These are phyloP conservation scores for Talaromyces stipitatus DNA, from an alignment of 495 filamentous ascomycete genomes.

Conservation along the genomic window DNA sequence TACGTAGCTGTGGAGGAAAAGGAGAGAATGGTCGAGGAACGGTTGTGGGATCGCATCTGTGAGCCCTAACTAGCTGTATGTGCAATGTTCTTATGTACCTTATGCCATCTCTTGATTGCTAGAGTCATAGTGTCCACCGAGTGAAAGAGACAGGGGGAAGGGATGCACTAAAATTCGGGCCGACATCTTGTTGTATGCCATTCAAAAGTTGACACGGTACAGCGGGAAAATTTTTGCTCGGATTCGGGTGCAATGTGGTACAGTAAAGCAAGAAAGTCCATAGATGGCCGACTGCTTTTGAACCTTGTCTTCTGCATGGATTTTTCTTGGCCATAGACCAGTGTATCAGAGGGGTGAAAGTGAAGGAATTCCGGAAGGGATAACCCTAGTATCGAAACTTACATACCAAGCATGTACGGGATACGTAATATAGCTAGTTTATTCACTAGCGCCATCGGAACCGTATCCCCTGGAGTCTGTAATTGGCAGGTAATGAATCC, in stretches of 20 bases:
- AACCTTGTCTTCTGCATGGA: background rate
- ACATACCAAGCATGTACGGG: background rate
- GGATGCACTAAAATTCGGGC: background rate
- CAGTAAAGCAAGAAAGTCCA: background rate
- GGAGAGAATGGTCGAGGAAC: background rate
- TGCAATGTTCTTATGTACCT: background rate
- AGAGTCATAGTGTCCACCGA: background rate
- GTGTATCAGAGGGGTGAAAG: background rate
- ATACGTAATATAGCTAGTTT: background rate
- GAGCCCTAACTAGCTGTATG: background rate
- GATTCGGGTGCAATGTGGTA: background rate
- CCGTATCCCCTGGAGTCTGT: slow-evolving; percentile 3
- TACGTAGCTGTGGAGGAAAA: background rate
- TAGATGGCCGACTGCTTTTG: background rate
- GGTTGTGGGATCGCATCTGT: background rate
- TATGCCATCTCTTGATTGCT: background rate
- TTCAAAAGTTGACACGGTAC: background rate
- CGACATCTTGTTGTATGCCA: background rate
- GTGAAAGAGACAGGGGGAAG: background rate
- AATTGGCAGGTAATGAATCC: background rate
- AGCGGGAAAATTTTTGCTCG: background rate
- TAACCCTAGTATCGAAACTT: background rate
- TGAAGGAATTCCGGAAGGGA: background rate
- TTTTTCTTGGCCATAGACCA: background rate
- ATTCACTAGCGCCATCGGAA: background rate